Conservation (phyloP, 1,284 basidiomycete species). For the Serendipita sp. region DNA sequence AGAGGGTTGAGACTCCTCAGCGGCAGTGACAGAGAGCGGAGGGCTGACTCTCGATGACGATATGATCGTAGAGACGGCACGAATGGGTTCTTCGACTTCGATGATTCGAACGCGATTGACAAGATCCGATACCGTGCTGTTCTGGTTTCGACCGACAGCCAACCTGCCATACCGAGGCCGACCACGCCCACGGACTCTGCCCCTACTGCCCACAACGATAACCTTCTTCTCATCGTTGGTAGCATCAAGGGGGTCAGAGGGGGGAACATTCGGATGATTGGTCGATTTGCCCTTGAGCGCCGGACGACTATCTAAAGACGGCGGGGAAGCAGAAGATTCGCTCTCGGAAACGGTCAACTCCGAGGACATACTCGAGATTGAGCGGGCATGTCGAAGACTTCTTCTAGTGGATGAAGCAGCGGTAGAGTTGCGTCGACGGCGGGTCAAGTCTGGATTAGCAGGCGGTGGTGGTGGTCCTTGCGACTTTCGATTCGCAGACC, state of each 20-base stretch:
- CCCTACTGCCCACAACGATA: not conserved
- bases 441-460: not conserved
- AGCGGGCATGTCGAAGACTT: not conserved
- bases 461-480: not conserved
- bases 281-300: not conserved
- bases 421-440: conserved; percentile 5
- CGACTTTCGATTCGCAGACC: conserved; percentile 6
- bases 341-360: conserved; percentile 5
- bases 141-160: not conserved
- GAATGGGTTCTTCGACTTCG: not conserved
- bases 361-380: not conserved
- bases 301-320: conserved; percentile 1
- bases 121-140: not conserved
- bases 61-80: not conserved
- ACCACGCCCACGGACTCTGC: not conserved
- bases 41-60: not conserved
- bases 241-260: not conserved
- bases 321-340: conserved; percentile 5
- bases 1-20: not conserved
- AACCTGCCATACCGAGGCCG: not conserved
- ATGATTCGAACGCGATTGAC: not conserved
- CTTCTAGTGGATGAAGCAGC: not conserved
- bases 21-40: not conserved
- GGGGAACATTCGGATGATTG: not conserved
- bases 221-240: not conserved